phyloP scores from a whole-genome alignment of 768 basidiomycete species.

The Galerina sulciceps region DNA sequence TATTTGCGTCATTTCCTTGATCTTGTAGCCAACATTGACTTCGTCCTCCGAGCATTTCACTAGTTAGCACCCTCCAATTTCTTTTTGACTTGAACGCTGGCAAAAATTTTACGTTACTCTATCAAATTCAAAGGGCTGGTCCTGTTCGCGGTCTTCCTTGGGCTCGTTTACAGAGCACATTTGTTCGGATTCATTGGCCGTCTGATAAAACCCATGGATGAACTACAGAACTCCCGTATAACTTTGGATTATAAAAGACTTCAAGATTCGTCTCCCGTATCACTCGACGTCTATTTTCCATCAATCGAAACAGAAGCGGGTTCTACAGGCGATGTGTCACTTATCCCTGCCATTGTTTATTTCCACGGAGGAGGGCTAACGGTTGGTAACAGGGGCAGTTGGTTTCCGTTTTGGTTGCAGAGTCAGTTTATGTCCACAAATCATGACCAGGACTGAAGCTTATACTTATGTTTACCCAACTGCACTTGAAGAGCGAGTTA shows the following conservation, averaged over 20 bases:
- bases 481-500: slow-evolving; percentile 44
- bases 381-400: slow-evolving; percentile 59
- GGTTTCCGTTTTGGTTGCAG: slow-evolving; percentile 70
- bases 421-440: slow-evolving; percentile 38
- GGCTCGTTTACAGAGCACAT: too few species aligned
- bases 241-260: slow-evolving; percentile 7
- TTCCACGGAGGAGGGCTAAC: slow-evolving; percentile 63
- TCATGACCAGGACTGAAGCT: neutral
- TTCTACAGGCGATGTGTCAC: neutral
- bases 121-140: too few species aligned
- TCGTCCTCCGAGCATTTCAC: too few species aligned
- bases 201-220: neutral
- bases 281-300: slow-evolving; percentile 11
- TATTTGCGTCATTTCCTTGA: too few species aligned
- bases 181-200: too few species aligned
- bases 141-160: too few species aligned
- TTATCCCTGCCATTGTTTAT: slow-evolving; percentile 34
- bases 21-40: too few species aligned
- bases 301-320: neutral
- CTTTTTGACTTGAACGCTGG: too few species aligned
- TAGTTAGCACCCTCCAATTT: too few species aligned
- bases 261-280: neutral
- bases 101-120: too few species aligned
- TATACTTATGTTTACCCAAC: slow-evolving; percentile 1
- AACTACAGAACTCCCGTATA: neutral